Base-by-base conservation (phyloP, 176 grass and related monocot genomes). In the Eleusine indica region DNA sequence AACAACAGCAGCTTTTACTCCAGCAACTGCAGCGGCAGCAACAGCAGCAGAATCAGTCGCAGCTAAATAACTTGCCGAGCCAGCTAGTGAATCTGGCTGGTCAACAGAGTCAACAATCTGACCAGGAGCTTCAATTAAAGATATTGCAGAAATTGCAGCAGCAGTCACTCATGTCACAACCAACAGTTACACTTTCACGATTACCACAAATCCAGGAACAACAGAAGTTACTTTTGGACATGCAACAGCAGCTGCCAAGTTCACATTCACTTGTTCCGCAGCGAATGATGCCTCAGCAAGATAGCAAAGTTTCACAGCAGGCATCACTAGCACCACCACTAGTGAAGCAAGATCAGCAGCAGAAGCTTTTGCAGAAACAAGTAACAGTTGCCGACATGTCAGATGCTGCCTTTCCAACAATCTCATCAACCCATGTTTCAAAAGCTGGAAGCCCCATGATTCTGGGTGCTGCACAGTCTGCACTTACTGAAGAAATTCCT, bases 81-180 rank as follows among this genome's bases (percentile, higher is more conserved):
- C 89, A 93, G 76, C 66, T 91, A 53, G 72, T 89, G 69, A 87
- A 84, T 78, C 83, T 91, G 79, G 80, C 73, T 32, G 87, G 89
- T 84, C 93, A 99, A 70, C 88, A 92, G 39, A n/a, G 89, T 64
- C 80, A 82, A 44, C 70, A 87, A 40, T 90, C 88, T 66, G 90
- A 97, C 14, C 90, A 94, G 77, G 91, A 95, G 67, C 80, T 90
- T 72, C 91, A 95, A 70, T 72, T 98, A 65, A 90, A 98, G 76
- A 74, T 98, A 61, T 84, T 95, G 75, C 96, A 95, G 68, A 91
- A 92, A 66, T 77, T 93, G 56, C 96, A 98, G 70, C 92, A 94
- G 56, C 91, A 95, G 79, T 87, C 80, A n/a, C 62, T 91, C 78
- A 81, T 90, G 61, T 82, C 91, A 74, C 93, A 95, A 66, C 54